Conservation (phyloP, 441 rosid genomes). For the Hura crepitans region DNA sequence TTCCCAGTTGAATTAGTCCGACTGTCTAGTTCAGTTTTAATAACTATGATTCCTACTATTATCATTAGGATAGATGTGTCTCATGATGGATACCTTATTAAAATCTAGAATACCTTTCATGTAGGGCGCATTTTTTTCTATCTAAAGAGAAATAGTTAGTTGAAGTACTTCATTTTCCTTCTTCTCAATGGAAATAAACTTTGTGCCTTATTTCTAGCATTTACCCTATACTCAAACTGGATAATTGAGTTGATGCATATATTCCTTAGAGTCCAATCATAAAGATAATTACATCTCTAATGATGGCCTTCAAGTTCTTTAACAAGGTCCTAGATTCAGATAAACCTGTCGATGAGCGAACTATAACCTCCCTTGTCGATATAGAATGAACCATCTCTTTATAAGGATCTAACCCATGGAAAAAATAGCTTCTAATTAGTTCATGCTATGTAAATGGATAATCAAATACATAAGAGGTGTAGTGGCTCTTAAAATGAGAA, state of each 20-base stretch:
- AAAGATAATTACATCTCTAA: constrained; percentile 77
- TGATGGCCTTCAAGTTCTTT: constrained; percentile 94
- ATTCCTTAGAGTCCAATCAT: constrained; percentile 90
- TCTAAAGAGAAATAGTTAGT: too few relatives aligned
- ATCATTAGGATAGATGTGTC: too few relatives aligned
- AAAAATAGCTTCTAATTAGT: constrained; percentile 63
- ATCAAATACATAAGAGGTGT: constrained; percentile 39
- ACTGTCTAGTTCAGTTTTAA: too few relatives aligned
- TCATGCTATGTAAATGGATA: constrained; percentile 77
- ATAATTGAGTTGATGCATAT: constrained; percentile 74
- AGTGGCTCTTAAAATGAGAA: constrained; percentile 48
- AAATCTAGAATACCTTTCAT: too few relatives aligned
- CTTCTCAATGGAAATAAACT: constrained; percentile 54
- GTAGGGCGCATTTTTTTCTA: too few relatives aligned
- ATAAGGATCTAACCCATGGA: constrained; percentile 85
- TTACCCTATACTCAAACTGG: constrained; percentile 70
- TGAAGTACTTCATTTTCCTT: too few relatives aligned
- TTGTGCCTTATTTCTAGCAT: constrained; percentile 43
- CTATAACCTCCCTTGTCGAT: constrained; percentile 73
- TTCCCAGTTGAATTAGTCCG: too few relatives aligned
- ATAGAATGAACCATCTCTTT: constrained; percentile 89
- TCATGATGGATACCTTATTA: too few relatives aligned
- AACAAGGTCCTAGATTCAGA: constrained; percentile 94
- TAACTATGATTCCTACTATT: too few relatives aligned
- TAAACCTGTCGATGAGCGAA: constrained; percentile 86